Percentiles rank a stretch among this genome's conserved stretches.
Conservation (phyloP, 2,329 filamentous ascomycete genomes). For the Exophiala dermatitidis region DNA sequence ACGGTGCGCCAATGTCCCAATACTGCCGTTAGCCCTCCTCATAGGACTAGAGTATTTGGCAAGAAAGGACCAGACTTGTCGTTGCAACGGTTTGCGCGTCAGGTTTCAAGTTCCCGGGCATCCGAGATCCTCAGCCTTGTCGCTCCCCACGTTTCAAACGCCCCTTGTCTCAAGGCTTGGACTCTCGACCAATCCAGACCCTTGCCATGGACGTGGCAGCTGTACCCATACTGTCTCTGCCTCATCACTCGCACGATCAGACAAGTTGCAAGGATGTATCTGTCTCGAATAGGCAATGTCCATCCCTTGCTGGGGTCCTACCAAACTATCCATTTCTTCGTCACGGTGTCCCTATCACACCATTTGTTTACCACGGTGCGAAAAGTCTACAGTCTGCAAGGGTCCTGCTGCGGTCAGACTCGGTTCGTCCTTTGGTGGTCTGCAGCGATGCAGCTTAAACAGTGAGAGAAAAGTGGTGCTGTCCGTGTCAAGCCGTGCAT, state of each 20-base stretch:
- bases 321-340: not conserved
- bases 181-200: constrained; percentile 7
- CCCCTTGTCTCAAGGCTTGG: constrained; percentile 13
- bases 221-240: constrained; percentile 4
- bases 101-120: constrained; percentile 3
- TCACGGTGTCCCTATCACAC: not conserved
- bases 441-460: constrained; percentile 1
- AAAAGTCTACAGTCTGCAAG: too few species aligned
- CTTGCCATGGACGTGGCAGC: constrained; percentile 1
- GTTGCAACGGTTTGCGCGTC: constrained; percentile 7
- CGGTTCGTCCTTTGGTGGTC: not conserved
- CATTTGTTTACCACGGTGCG: too few species aligned
- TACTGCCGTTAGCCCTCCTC: too few species aligned
- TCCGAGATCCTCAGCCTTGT: constrained; percentile 13
- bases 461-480: constrained; percentile 20
- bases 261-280: not conserved
- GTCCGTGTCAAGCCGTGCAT: constrained; percentile 7
- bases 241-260: constrained; percentile 11
- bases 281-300: constrained; percentile 8
- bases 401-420: too few species aligned
- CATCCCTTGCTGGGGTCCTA: not conserved
- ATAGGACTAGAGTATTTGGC: not conserved
- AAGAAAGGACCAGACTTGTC: constrained; percentile 1
- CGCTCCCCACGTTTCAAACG: constrained; percentile 12
- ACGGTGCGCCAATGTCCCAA: too few species aligned